Base-by-base conservation (phyloP, 2,329 filamentous ascomycete genomes). In the Lasiodiplodia hormozganensis region DNA sequence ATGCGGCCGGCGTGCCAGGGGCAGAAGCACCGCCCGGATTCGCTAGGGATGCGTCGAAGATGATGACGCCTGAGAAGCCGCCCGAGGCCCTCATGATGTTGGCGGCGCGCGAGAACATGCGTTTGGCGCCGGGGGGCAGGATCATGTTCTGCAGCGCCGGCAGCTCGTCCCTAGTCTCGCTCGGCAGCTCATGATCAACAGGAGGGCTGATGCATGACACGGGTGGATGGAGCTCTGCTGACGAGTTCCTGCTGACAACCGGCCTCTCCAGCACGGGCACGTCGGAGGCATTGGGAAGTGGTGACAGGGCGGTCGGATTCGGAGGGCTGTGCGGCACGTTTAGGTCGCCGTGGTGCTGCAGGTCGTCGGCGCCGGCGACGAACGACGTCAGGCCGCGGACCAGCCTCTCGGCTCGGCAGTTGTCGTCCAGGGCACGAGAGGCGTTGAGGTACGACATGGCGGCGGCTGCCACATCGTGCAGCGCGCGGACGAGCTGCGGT, bases 41-140 rank as follows among this genome's bases (percentile, higher is more conserved):
- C 2, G 62, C 76, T 34, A 78, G 70, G 5, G 75, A 77, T 4
- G 77, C 77, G 53, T 79, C 77, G 1, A 79, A 70, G 18, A 79
- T 76, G 2, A 78, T 23, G 2, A 78, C 76, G 18, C 77, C 77
- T n/a, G 77, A 74, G 1, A 78, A 60, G 31, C 75, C 71, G 54
- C 76, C 77, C 4, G 77, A 76, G 12, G 71, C 71, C 68, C 74
- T 70, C 70, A 79, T 75, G 4, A 78, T 70, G 52, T 71, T 76
- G 23, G 77, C 76, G n/a, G 77, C 77, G 31, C 77, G 72, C 0
- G 73, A 71, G 65, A 79, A 79, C 76, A 79, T 77, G 0, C 71
- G 70, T 47, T 71, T 75, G 14, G 76, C 36, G n/a, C 53, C 73
- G 1, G 43, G 49, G 1, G 77, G 76, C 16, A 79, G 40, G 1